A percentile compares a stretch with the other conserved stretches of the same genome.
phyloP scores from a whole-genome alignment of 2,329 filamentous ascomycete species.

The Talaromyces sp. region DNA sequence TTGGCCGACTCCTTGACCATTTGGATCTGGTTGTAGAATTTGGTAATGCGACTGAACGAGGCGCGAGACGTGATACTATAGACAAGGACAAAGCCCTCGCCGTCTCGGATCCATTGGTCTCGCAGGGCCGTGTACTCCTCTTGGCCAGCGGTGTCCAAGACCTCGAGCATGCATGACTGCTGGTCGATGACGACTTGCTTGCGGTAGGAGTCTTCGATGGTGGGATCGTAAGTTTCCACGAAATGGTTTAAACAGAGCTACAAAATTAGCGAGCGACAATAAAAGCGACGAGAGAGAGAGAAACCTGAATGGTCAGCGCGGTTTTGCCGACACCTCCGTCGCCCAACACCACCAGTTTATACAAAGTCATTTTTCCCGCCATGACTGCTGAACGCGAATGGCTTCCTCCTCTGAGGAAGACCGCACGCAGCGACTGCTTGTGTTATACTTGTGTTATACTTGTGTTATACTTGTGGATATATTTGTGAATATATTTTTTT shows the following conservation, averaged over 20 bases:
- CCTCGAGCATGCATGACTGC: slow-evolving; percentile 89
- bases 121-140: slow-evolving; percentile 96
- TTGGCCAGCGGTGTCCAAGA: slow-evolving; percentile 93
- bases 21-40: slow-evolving; percentile 95
- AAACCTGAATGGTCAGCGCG: slow-evolving; percentile 76
- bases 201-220: slow-evolving; percentile 64
- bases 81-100: slow-evolving; percentile 94
- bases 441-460: too few species aligned
- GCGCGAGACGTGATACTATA: slow-evolving; percentile 98
- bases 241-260: slow-evolving; percentile 96
- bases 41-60: slow-evolving; percentile 89
- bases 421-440: not conserved
- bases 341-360: slow-evolving; percentile 92
- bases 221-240: slow-evolving; percentile 78
- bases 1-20: slow-evolving; percentile 82
- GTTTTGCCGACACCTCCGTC: slow-evolving; percentile 94
- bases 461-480: not conserved
- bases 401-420: not conserved
- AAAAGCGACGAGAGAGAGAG: not conserved
- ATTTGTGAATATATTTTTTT: not conserved
- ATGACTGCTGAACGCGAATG: slow-evolving; percentile 47
- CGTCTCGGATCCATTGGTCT: slow-evolving; percentile 97
- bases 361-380: slow-evolving; percentile 91
- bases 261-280: too few species aligned
- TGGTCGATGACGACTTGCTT: slow-evolving; percentile 79